Conservation (phyloP, 352 stramenopile species). For the Phytophthora capsici region DNA sequence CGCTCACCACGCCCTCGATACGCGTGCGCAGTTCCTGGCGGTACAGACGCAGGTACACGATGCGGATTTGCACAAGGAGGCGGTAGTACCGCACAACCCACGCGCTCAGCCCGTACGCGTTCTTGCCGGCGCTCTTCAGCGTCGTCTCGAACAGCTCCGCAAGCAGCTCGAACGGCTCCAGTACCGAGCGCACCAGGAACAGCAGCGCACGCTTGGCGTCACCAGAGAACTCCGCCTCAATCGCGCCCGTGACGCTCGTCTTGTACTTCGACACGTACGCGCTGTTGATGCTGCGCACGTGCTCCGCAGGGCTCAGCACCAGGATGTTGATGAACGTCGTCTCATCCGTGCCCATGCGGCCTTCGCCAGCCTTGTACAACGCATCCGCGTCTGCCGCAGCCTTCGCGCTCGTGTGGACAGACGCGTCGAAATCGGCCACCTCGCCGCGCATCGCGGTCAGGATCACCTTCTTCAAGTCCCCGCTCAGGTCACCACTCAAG, state of each 20-base stretch:
- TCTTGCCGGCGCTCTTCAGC: slow-evolving; percentile 44
- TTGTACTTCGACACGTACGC: slow-evolving; percentile 61
- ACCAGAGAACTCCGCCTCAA: slow-evolving; percentile 59
- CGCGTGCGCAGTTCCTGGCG: slow-evolving; percentile 42
- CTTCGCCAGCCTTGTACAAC: no score
- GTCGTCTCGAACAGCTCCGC: slow-evolving; percentile 47
- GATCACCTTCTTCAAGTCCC: slow-evolving; percentile 70
- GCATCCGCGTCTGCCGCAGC: slow-evolving; percentile 51
- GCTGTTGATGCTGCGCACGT: slow-evolving; percentile 57
- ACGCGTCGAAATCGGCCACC: slow-evolving; percentile 44
- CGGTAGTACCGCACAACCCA: slow-evolving; percentile 42
- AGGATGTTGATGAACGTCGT: no score
- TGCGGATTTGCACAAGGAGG: slow-evolving; percentile 42
- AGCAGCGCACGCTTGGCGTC: slow-evolving; percentile 48
- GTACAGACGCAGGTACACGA: slow-evolving; percentile 63
- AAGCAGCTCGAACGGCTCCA: slow-evolving; percentile 39
- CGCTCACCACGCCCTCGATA: slow-evolving; percentile 34
- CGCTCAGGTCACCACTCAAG: slow-evolving; percentile 54
- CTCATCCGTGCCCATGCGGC: slow-evolving; percentile 65
- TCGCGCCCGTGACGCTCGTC: slow-evolving; percentile 50
- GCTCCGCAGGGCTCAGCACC: slow-evolving; percentile 48
- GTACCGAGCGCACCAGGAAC: slow-evolving; percentile 39
- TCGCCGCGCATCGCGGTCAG: slow-evolving; percentile 46
- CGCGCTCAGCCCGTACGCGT: slow-evolving; percentile 27
- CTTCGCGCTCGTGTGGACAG: no score